These are phyloP conservation scores for Pelargonium fulgidum DNA, from an alignment of 441 rosid genomes.

Conservation along the genomic window DNA sequence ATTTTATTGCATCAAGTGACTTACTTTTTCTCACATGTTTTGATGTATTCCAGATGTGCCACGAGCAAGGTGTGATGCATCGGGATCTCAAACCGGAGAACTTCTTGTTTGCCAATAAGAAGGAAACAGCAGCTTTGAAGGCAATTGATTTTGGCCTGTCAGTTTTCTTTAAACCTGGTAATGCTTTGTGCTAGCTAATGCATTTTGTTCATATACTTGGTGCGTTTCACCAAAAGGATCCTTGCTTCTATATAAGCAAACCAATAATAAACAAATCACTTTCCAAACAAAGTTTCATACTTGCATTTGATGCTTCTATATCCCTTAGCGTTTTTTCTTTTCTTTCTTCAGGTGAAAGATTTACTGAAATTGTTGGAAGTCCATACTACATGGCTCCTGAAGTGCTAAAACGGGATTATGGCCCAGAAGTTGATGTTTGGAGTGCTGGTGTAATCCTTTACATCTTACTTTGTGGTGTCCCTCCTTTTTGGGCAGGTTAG, in stretches of 20 bases:
- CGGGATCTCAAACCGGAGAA: constrained; percentile 65
- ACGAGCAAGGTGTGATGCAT: constrained; percentile 59
- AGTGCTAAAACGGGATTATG: constrained; percentile 58
- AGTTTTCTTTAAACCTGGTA: constrained; percentile 70
- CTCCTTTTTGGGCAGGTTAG: constrained; percentile 78
- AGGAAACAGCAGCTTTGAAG: constrained; percentile 60
- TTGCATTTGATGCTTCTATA: background rate
- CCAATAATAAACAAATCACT: background rate
- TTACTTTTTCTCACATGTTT: background rate
- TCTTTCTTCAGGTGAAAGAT: constrained; percentile 43
- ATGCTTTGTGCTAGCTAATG: constrained; percentile 12
- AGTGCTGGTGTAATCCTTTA: constrained; percentile 77
- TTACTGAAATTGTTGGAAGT: constrained; percentile 65
- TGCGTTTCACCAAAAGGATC: constrained; percentile 9
- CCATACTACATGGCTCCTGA: constrained; percentile 83
- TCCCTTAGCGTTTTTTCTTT: background rate
- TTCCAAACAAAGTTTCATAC: background rate
- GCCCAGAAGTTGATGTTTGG: constrained; percentile 73
- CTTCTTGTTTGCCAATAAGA: constrained; percentile 58
- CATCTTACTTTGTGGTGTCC: constrained; percentile 66
- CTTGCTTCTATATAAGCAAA: constrained; percentile 1
- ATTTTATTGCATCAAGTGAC: too few relatives aligned
- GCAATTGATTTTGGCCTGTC: constrained; percentile 71
- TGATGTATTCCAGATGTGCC: constrained; percentile 44
- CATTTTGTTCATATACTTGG: background rate